Base-by-base conservation (phyloP, 352 stramenopile genomes). In the Thalassiosira hispida region DNA sequence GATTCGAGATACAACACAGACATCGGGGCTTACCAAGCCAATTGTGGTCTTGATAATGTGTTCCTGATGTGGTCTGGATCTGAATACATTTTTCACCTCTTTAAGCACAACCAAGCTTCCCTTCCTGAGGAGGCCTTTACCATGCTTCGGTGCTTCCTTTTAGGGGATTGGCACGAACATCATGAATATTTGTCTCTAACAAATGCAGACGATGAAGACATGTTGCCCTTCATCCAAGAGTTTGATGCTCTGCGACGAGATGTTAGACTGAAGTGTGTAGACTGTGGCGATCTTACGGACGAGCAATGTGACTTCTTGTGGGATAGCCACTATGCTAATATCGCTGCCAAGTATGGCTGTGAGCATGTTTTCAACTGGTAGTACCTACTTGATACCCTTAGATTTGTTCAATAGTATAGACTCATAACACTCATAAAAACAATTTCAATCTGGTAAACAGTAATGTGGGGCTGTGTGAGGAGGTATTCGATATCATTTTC, bases 1-100 rank as follows among this genome's bases (percentile, higher is more conserved):
- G 90, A 97, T 80, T 27, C 86, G n/a, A 78, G 84, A 42, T 96
- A 95, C 84, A 96, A 95, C 73, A 95, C 93, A 2, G 84, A 71
- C 18, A 53, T 27, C 35, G 95, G 95, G 56, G 95, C 97, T 51
- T 97, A 98, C 71, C 66, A 94, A 77, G 81, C 86, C 6, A 73
- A 96, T 76, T 97, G 95, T 75, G 96, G 96, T 52, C 79, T 98
- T 42, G 87, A 93, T 38, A 96, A 97, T 84, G 90, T 97, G 63
- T 84, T 91, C 33, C 94, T 97, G 63, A 94, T 91, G 11, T 98
- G 95, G 90, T 95, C 94, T 71, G 94, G 97, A 68, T 92, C 95
- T 80, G 95, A 98, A 86, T 98, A 97, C 81, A 86, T 98, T 70
- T 97, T 97, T 81, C 86, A 95, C 65, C 96, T 98, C 88, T 91